These are phyloP conservation scores for Eleusine coracana DNA, from an alignment of 176 grass and related monocot species.

Conservation along the genomic window DNA sequence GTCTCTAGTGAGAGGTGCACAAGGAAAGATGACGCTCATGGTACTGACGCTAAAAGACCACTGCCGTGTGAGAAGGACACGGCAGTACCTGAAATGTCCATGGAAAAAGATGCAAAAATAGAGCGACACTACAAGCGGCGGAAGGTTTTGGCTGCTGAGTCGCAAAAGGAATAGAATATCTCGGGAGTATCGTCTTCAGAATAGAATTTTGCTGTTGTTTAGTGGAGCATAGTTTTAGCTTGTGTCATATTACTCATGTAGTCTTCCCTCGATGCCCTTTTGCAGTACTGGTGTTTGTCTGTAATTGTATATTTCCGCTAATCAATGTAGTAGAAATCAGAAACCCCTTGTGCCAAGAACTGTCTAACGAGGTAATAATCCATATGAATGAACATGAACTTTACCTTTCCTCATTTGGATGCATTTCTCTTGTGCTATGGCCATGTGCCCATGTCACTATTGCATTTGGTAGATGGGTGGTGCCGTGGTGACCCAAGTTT, in stretches of 20 bases:
- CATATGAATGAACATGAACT: too few relatives aligned
- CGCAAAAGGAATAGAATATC: slow-evolving; percentile 46
- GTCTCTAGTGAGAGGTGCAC: slow-evolving; percentile 34
- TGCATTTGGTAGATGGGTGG: neutral
- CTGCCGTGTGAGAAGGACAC: neutral
- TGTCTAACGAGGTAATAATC: too few relatives aligned
- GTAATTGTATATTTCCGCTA: neutral
- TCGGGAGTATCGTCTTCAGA: slow-evolving; percentile 29
- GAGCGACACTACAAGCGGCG: slow-evolving; percentile 66
- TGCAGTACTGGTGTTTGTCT: slow-evolving; percentile 4
- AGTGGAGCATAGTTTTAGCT: slow-evolving; percentile 21
- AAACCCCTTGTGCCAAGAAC: neutral
- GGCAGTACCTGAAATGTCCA: slow-evolving; percentile 22
- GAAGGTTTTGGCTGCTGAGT: slow-evolving; percentile 38
- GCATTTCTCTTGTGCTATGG: neutral
- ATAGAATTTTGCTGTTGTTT: slow-evolving; percentile 1
- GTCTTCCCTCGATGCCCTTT: neutral
- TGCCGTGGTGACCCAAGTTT: neutral
- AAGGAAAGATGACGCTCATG: slow-evolving; percentile 33
- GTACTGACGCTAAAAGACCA: slow-evolving; percentile 18
- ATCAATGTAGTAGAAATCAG: neutral
- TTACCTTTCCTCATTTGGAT: too few relatives aligned
- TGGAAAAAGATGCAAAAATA: slow-evolving; percentile 43
- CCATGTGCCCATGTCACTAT: too few relatives aligned
- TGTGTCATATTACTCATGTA: slow-evolving; percentile 14